A percentile compares a stretch with the other conserved stretches of the same genome.
phyloP scores from a whole-genome alignment of 441 rosid species.

The Croton laevigatus region DNA sequence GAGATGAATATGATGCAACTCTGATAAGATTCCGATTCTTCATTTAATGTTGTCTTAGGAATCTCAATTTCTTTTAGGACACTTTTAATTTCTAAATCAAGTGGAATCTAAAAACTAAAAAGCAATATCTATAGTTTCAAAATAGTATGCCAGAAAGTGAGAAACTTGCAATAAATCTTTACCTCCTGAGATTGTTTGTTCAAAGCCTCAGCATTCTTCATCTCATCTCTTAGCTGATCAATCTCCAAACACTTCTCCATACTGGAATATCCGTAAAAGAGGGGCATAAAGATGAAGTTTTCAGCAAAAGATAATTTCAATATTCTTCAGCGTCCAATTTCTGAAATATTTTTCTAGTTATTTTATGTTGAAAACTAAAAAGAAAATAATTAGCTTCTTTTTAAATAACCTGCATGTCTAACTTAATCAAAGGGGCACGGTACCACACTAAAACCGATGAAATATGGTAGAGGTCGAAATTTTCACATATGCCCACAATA shows the following conservation, averaged over 20 bases:
- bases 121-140: conserved; percentile 38
- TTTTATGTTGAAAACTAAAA: no score
- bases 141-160: conserved; percentile 22
- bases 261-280: conserved; percentile 32
- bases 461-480: no score
- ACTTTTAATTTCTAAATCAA: not conserved
- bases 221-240: conserved; percentile 49
- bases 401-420: no score
- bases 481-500: no score
- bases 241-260: conserved; percentile 48
- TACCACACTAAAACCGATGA: no score
- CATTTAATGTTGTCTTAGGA: not conserved
- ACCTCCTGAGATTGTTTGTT: conserved; percentile 49
- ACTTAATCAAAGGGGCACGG: no score
- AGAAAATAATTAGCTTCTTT: no score
- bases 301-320: not conserved
- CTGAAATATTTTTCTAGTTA: no score
- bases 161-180: conserved; percentile 20
- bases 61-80: conserved; percentile 29
- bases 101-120: conserved; percentile 26
- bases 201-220: conserved; percentile 33
- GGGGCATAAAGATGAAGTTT: not conserved
- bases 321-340: not conserved
- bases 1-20: no score
- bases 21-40: no score